These are phyloP conservation scores for Colletotrichum orchidophilum DNA, from an alignment of 2,329 filamentous ascomycete genomes.

Conservation along the genomic window DNA sequence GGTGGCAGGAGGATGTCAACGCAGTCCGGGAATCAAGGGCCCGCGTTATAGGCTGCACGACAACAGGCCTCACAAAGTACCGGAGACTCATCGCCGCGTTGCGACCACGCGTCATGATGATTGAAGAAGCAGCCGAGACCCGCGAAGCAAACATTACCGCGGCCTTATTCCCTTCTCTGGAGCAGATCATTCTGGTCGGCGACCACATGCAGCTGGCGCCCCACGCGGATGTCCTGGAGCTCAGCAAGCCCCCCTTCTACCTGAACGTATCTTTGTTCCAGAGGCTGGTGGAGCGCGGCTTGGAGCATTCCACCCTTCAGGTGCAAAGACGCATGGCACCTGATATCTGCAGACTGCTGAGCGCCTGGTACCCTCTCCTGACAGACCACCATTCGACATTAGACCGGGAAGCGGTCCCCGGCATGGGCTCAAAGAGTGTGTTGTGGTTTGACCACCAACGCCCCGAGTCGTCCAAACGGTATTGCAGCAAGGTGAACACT, in stretches of 20 bases:
- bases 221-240: constrained; percentile 68
- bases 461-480: constrained; percentile 70
- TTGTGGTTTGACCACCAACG: constrained; percentile 61
- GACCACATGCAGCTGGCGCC: constrained; percentile 84
- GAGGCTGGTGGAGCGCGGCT: constrained; percentile 71
- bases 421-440: constrained; percentile 48
- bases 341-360: constrained; percentile 53
- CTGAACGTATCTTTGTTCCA: constrained; percentile 84
- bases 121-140: constrained; percentile 85
- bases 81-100: constrained; percentile 74
- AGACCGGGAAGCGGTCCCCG: constrained; percentile 48
- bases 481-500: constrained; percentile 74
- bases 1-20: constrained; percentile 65
- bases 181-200: constrained; percentile 70
- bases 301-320: constrained; percentile 72
- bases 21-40: constrained; percentile 48
- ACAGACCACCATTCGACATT: constrained; percentile 54
- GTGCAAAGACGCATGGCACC: constrained; percentile 72
- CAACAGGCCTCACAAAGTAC: constrained; percentile 84
- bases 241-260: constrained; percentile 69
- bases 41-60: constrained; percentile 73
- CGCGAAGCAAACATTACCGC: constrained; percentile 69
- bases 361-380: constrained; percentile 57
- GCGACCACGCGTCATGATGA: constrained; percentile 73
- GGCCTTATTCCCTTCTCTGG: constrained; percentile 59